Evolutionary conservation across 164 flowering plant species (phyloP).

Genomic region (Malania oleifera): DNA sequence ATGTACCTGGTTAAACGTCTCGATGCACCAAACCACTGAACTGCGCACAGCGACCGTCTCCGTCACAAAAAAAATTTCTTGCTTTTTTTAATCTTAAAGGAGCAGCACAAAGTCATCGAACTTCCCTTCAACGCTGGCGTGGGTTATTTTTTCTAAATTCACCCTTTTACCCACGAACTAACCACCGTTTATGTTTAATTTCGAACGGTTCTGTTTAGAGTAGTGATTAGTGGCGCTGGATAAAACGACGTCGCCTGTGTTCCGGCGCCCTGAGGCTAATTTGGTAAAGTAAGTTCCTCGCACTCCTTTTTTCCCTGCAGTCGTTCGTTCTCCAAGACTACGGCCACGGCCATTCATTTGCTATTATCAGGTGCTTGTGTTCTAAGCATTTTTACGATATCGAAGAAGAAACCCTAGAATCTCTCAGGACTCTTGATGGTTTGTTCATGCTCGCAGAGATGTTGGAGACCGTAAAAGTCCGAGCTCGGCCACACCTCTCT

Average conservation of each 20-base stretch:
- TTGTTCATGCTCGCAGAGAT: slow-evolving; percentile 1
- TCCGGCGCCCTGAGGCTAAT: not conserved
- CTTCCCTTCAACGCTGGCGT: slow-evolving; percentile 2
- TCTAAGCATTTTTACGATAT: slow-evolving; percentile 1
- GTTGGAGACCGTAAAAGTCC: slow-evolving; percentile 17
- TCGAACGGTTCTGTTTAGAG: too few species aligned
- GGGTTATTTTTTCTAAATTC: not conserved
- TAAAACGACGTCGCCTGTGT: not conserved
- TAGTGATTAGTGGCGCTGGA: too few species aligned
- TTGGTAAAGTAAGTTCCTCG: too few species aligned
- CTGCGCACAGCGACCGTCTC: not conserved
- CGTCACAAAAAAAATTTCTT: not conserved
- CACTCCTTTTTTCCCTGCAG: not conserved
- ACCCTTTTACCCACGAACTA: too few species aligned
- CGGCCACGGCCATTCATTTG: slow-evolving; percentile 26
- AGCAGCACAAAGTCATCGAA: not conserved
- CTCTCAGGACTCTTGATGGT: slow-evolving; percentile 10
- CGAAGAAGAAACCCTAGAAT: not conserved
- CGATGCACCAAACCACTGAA: too few species aligned
- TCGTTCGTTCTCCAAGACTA: slow-evolving; percentile 20
- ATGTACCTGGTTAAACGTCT: too few species aligned
- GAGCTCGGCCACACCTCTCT: slow-evolving; percentile 14
- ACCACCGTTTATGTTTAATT: too few species aligned
- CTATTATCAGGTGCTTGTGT: slow-evolving; percentile 18
- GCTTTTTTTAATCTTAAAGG: not conserved